Base-by-base conservation (phyloP, 306 rosid genomes). In the Prosopis cineraria region DNA sequence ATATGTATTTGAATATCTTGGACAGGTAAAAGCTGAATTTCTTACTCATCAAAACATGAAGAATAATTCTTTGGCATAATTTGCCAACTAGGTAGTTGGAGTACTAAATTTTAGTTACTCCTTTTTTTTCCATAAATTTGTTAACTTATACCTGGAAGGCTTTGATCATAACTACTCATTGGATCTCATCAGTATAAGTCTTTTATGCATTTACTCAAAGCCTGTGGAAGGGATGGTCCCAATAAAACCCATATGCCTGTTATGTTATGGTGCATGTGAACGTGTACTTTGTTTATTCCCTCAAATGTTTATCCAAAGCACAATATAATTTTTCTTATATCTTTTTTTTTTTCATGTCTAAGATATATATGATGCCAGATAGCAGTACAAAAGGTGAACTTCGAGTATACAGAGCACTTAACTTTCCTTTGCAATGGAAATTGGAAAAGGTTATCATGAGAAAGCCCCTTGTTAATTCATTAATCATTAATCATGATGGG, bases 301-400 rank as follows among this genome's bases (percentile, higher is more conserved):
- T 78, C 53, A 76, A 59, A 59, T 36, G 25, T 66, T 78, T 27
- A 52, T 20, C 76, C 36, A 64, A 25, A 43, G 56, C 13, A 69
- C 27, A 40, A 52, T 34, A 1, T 52, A 41, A 14, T 68, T 62
- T 45, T 77, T 27, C 53, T 66, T 3, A 67, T 62, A 20, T 36
- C 25, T 65, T 45, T 67, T 30, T 68, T 53, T 70, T 73, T 22
- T 69, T 48, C 13, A 76, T 69, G 75, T 77, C 65, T 50, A 73
- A 96, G 99, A 89, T 87, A 82, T 96, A 93, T 78, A 93, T 96
- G 97, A 91, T 93, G 91, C 99, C 99, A 0, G 98, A 96, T 79
- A 84, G 99, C 45, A 89, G 93, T 73, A 20, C 20, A 76, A 91
- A 88, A 84, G 97, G 99, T 16, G 97, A 93, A 50, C 85, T 96